Evolutionary conservation across 257 asterid genomes (phyloP).

Genomic region (Schizonepeta tenuifolia): DNA sequence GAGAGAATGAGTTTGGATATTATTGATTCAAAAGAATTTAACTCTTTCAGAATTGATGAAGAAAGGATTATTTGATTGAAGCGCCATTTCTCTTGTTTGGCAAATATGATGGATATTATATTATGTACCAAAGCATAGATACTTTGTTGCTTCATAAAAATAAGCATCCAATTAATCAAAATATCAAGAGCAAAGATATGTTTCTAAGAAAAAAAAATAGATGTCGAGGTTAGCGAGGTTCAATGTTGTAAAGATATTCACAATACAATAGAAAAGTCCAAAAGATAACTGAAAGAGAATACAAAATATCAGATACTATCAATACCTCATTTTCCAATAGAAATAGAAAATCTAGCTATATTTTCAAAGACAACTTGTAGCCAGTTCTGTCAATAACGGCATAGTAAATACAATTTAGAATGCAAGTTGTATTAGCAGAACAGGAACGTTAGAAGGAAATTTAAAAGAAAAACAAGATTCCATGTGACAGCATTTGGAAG

Average conservation of each 20-base stretch:
- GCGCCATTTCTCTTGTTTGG: too few relatives aligned
- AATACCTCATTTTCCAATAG: neutral
- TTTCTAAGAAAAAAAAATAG: too few relatives aligned
- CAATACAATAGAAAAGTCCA: neutral
- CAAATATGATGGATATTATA: too few relatives aligned
- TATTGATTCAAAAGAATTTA: too few relatives aligned
- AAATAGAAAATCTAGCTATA: neutral
- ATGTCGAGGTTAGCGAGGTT: too few relatives aligned
- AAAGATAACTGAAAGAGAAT: neutral
- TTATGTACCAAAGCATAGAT: too few relatives aligned
- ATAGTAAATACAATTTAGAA: neutral
- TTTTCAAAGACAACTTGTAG: neutral
- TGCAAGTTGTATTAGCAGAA: neutral
- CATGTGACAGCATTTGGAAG: constrained; percentile 5
- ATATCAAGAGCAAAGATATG: too few relatives aligned
- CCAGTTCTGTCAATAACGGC: neutral
- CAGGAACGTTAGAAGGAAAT: constrained; percentile 14
- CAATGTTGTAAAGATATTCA: constrained; percentile 22
- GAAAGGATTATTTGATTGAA: too few relatives aligned
- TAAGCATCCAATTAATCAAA: too few relatives aligned
- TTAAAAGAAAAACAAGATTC: neutral
- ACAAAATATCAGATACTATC: constrained; percentile 2
- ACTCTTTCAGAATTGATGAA: too few relatives aligned
- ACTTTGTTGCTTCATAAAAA: too few relatives aligned
- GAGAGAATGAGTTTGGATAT: too few relatives aligned